Conservation (phyloP, 2,329 filamentous ascomycete genomes). For the Scedosporium apiospermum region DNA sequence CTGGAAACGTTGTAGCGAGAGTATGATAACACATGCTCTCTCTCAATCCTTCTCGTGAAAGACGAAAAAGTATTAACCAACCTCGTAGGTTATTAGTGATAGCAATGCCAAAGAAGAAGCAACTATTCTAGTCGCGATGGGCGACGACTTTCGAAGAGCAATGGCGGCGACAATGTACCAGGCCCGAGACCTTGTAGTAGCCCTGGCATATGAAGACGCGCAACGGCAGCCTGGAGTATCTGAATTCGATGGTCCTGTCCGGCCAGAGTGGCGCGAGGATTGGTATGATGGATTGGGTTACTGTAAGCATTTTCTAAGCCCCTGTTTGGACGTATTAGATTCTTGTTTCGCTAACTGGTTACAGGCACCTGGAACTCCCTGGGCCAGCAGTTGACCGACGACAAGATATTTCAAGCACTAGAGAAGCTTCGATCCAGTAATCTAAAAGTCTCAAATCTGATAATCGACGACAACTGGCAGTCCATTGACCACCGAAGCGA, state of each 20-base stretch:
- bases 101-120: slow-evolving; percentile 42
- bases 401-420: slow-evolving; percentile 69
- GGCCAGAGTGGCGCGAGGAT: slow-evolving; percentile 63
- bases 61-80: slow-evolving; percentile 12
- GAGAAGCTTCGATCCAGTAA: slow-evolving; percentile 59
- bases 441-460: slow-evolving; percentile 74
- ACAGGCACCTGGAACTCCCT: slow-evolving; percentile 84
- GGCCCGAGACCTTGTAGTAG: slow-evolving; percentile 47
- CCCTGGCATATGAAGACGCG: background rate
- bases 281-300: slow-evolving; percentile 93
- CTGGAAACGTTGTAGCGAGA: slow-evolving; percentile 59
- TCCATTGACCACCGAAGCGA: slow-evolving; percentile 48
- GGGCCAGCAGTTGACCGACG: slow-evolving; percentile 71
- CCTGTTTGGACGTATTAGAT: background rate
- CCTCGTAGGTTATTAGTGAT: slow-evolving; percentile 54
- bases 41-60: background rate
- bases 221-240: background rate
- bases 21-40: slow-evolving; percentile 30
- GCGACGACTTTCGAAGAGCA: slow-evolving; percentile 64
- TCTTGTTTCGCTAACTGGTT: background rate
- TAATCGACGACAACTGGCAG: slow-evolving; percentile 98
- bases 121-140: slow-evolving; percentile 60
- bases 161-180: slow-evolving; percentile 80
- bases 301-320: slow-evolving; percentile 42
- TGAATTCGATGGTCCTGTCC: slow-evolving; percentile 32